phyloP scores from a whole-genome alignment of 2,329 filamentous ascomycete genomes.

The Calonectria multiphialidica region DNA sequence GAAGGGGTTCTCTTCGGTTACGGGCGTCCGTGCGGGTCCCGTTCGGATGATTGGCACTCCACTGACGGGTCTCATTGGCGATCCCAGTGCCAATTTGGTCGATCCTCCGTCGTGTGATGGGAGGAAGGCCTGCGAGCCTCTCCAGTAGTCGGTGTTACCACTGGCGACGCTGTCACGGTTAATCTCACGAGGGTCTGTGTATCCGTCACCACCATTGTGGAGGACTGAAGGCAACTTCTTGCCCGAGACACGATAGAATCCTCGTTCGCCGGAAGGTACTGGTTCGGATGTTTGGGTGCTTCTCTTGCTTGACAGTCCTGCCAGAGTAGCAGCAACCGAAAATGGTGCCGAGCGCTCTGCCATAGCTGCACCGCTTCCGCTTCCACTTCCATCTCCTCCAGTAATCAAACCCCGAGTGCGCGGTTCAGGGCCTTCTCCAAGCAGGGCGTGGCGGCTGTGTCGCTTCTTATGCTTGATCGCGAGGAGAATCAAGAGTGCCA shows the following conservation, averaged over 20 bases:
- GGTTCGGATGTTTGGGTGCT: constrained; percentile 37
- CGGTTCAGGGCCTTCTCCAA: constrained; percentile 52
- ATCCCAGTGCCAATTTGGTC: constrained; percentile 63
- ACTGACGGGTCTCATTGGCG: constrained; percentile 71
- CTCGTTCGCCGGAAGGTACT: constrained; percentile 61
- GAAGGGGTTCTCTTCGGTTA: constrained; percentile 67
- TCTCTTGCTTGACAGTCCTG: constrained; percentile 58
- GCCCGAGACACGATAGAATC: constrained; percentile 75
- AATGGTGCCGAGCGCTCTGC: constrained; percentile 55
- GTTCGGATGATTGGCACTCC: constrained; percentile 71
- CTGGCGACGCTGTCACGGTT: constrained; percentile 57
- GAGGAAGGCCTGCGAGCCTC: constrained; percentile 63
- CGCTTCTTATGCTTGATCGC: constrained; percentile 69
- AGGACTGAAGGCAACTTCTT: constrained; percentile 74
- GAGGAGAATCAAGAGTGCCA: constrained; percentile 66
- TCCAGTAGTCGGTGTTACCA: constrained; percentile 64
- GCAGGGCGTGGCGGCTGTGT: constrained; percentile 56
- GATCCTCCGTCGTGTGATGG: constrained; percentile 46
- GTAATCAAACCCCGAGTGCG: constrained; percentile 47
- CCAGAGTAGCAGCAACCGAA: constrained; percentile 62
- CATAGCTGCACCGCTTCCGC: constrained; percentile 52
- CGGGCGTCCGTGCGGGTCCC: constrained; percentile 74
- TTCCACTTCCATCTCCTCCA: constrained; percentile 33
- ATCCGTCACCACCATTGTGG: constrained; percentile 73
- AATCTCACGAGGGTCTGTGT: constrained; percentile 59